A percentile compares a stretch with the other conserved stretches of the same genome.
These are phyloP conservation scores for Polyplosphaeria fusca DNA, from an alignment of 495 filamentous ascomycete species.

Conservation along the genomic window DNA sequence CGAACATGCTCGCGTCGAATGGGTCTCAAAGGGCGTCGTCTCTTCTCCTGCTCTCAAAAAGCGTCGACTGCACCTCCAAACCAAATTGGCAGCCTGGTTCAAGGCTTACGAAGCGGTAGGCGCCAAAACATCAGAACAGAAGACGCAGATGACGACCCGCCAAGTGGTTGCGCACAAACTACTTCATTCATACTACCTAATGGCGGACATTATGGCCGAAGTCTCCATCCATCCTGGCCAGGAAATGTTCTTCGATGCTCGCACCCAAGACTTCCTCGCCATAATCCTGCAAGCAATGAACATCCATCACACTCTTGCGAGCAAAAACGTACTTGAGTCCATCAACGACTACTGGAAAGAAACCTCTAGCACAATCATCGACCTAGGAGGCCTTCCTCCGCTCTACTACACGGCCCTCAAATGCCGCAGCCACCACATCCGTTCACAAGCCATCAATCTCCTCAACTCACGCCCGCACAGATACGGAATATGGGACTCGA, in stretches of 20 bases:
- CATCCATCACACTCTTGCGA: neutral
- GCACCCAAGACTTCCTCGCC: neutral
- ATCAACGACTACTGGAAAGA: neutral
- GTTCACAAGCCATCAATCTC: constrained; percentile 46
- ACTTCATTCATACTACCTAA: constrained; percentile 46
- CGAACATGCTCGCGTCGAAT: neutral
- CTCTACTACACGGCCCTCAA: constrained; percentile 54
- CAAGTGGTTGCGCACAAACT: constrained; percentile 26
- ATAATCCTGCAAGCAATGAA: neutral
- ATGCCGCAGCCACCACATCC: constrained; percentile 50
- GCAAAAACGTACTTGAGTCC: neutral
- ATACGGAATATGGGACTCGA: constrained; percentile 52
- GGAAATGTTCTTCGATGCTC: constrained; percentile 6
- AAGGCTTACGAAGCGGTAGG: neutral
- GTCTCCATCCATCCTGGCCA: constrained; percentile 46
- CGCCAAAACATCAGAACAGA: neutral
- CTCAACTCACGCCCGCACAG: constrained; percentile 44
- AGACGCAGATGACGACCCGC: neutral
- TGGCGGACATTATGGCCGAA: constrained; percentile 49
- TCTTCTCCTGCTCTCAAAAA: neutral
- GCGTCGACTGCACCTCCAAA: neutral
- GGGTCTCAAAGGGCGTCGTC: neutral
- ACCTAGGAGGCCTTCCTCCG: constrained; percentile 43
- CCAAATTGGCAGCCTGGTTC: neutral
- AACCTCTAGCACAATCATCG: neutral